Conservation (phyloP, 495 filamentous ascomycete genomes). For the Trichoderma gamsii region DNA sequence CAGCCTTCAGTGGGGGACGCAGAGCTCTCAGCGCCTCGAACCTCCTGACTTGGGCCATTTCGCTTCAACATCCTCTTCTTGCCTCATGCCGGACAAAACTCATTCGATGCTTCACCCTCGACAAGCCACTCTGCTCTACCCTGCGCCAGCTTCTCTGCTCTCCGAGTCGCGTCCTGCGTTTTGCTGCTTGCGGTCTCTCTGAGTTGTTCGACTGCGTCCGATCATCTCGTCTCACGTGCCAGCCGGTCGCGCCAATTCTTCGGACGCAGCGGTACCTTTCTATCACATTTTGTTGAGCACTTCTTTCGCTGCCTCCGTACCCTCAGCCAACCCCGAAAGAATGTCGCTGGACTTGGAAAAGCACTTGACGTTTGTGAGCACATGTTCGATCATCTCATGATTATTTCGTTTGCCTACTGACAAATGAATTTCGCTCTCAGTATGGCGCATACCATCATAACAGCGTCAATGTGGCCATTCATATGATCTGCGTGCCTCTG, state of each 20-base stretch:
- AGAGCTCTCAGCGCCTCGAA: slow-evolving; percentile 1
- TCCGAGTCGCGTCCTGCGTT: neutral
- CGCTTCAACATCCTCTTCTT: neutral
- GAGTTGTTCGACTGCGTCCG: neutral
- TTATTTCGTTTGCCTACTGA: neutral
- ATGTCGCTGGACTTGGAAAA: slow-evolving; percentile 77
- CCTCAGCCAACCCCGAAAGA: slow-evolving; percentile 16
- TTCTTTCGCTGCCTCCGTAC: neutral
- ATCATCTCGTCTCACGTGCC: slow-evolving; percentile 3
- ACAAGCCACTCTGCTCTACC: neutral
- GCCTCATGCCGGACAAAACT: neutral
- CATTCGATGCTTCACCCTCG: neutral
- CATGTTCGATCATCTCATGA: neutral
- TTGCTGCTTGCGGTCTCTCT: neutral
- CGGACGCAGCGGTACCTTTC: neutral
- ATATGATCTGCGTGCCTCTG: slow-evolving; percentile 81
- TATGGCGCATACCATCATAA: slow-evolving; percentile 95
- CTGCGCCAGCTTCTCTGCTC: neutral
- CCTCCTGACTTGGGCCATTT: neutral
- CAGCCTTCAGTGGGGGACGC: neutral
- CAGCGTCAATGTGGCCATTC: slow-evolving; percentile 81
- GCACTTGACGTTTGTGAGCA: slow-evolving; percentile 69
- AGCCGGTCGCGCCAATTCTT: slow-evolving; percentile 8
- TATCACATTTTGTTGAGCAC: neutral
- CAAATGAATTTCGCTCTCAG: slow-evolving; percentile 36